Conservation (phyloP, 805 yeast species). For the Cyberlindnera amylophila region DNA sequence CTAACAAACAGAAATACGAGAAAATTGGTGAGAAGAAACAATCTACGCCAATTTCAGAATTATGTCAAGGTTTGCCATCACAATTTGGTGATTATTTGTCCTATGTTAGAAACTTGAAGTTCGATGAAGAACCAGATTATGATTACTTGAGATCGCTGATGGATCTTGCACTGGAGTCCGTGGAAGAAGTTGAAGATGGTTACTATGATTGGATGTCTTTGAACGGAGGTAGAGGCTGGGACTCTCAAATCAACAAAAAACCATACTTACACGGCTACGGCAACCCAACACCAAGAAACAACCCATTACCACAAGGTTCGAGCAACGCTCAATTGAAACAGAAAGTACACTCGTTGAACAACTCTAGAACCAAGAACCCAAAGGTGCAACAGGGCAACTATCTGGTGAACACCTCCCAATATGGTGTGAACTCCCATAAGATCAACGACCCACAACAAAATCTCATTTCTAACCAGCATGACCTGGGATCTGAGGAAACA, state of each 20-base stretch:
- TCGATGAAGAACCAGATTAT: slow-evolving; percentile 94
- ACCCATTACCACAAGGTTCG: slow-evolving; percentile 14
- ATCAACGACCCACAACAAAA: slow-evolving; percentile 25
- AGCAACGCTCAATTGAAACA: slow-evolving; percentile 19
- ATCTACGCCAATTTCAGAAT: slow-evolving; percentile 78
- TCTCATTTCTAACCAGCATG: slow-evolving; percentile 24
- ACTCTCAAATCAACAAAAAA: slow-evolving; percentile 79
- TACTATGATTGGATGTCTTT: slow-evolving; percentile 98
- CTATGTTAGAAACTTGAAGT: slow-evolving; percentile 81
- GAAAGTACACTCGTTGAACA: slow-evolving; percentile 27
- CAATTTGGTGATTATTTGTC: slow-evolving; percentile 92
- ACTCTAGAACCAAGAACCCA: slow-evolving; percentile 28
- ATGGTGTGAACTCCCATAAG: slow-evolving; percentile 24
- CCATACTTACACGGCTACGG: slow-evolving; percentile 96
- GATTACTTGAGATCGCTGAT: slow-evolving; percentile 76
- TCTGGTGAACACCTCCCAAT: slow-evolving; percentile 26
- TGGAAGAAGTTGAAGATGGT: slow-evolving; percentile 73
- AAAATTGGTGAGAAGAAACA: slow-evolving; percentile 96
- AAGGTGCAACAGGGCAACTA: slow-evolving; percentile 23
- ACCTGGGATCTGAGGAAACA: slow-evolving; percentile 20
- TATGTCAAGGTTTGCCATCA: slow-evolving; percentile 69
- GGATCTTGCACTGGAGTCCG: slow-evolving; percentile 70
- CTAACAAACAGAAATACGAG: slow-evolving; percentile 95
- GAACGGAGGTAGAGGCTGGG: slow-evolving; percentile 96
- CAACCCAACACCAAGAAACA: slow-evolving; percentile 70